Base-by-base conservation (phyloP, 352 stramenopile genomes). In the Phytophthora meadii region DNA sequence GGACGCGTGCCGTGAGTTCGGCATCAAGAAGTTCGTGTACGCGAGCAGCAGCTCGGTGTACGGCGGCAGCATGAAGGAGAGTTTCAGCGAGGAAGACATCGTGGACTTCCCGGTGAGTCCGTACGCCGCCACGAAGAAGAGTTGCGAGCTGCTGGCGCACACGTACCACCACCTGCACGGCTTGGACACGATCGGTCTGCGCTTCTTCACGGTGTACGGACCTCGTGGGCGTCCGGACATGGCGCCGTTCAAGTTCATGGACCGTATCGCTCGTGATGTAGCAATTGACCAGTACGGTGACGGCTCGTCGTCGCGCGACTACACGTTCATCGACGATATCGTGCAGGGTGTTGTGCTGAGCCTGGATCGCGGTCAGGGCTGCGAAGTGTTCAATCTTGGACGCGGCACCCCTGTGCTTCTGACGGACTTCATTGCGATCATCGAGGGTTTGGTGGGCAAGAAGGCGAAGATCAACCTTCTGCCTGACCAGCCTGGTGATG, bases 131-230 rank as follows among this genome's bases (percentile, higher is more conserved):
- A 98, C 94, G 6, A 99, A 99, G 78, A 99, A 99, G 82, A 89
- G 88, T 25, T 98, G 95, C 65, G 97, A 99, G 79, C 76, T 99
- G 39, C 68, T 99, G 14, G 96, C 96, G 5, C 94, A 99, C 82
- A 98, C 96, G 39, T 99, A 99, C 84, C 89, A 98, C 74, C 91
- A 98, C 65, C 69, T 99, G 10, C 98, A 99, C 86, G 82, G 93
- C 24, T 77, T 99, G 51, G 93, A 98, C 45, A 87, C 92, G 9
- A 97, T 98, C 53, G 97, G 94, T 2, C 78, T 99, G 53, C 93
- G 97, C 19, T 99, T 99, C 77, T 99, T 99, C 78, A 99, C 98
- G 10, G 98, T 99, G 0, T 99, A 99, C 69, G 98, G 98, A 2
- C 92, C 93, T 12, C 79, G 95, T 15, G 97, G 97, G 11, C 82